A percentile compares a stretch with the other conserved stretches of the same genome.
Conservation (phyloP, 2,329 filamentous ascomycete species). For the Ceratocystis albifundus region DNA sequence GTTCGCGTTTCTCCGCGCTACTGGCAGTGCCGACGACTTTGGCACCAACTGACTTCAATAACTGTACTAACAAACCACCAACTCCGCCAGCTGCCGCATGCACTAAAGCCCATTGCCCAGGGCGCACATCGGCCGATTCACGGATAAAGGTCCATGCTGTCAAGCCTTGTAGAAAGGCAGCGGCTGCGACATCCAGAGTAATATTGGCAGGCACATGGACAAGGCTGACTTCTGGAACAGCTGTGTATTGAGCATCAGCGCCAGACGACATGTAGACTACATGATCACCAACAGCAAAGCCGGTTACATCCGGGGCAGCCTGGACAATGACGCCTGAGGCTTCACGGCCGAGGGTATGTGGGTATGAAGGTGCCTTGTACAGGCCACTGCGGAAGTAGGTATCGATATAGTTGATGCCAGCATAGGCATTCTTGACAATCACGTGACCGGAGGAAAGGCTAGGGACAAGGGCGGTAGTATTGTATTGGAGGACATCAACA, state of each 20-base stretch:
- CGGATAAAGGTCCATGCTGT: slow-evolving; percentile 70
- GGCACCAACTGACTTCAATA: slow-evolving; percentile 61
- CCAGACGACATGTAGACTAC: slow-evolving; percentile 55
- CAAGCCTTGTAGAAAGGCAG: slow-evolving; percentile 65
- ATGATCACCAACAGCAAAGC: slow-evolving; percentile 53
- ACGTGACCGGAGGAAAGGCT: slow-evolving; percentile 46
- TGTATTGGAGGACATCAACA: slow-evolving; percentile 59
- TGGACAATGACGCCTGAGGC: slow-evolving; percentile 59
- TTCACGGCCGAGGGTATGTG: slow-evolving; percentile 70
- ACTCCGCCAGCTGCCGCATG: slow-evolving; percentile 80
- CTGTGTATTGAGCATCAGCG: slow-evolving; percentile 47
- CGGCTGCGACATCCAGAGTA: slow-evolving; percentile 51
- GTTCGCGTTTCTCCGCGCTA: slow-evolving; percentile 56
- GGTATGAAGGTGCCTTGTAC: slow-evolving; percentile 48
- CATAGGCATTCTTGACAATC: slow-evolving; percentile 49
- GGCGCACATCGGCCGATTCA: slow-evolving; percentile 63
- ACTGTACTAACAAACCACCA: slow-evolving; percentile 61
- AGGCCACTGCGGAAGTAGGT: slow-evolving; percentile 81
- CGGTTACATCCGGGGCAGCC: slow-evolving; percentile 41
- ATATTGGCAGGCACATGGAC: slow-evolving; percentile 54
- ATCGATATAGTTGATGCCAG: slow-evolving; percentile 51
- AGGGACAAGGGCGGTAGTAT: slow-evolving; percentile 34
- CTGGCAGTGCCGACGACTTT: slow-evolving; percentile 70
- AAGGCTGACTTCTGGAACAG: slow-evolving; percentile 42
- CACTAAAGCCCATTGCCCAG: slow-evolving; percentile 70